A percentile compares a stretch with the other conserved stretches of the same genome.
These are phyloP conservation scores for Neonectria ditissima DNA, from an alignment of 2,329 filamentous ascomycete genomes.

Conservation along the genomic window DNA sequence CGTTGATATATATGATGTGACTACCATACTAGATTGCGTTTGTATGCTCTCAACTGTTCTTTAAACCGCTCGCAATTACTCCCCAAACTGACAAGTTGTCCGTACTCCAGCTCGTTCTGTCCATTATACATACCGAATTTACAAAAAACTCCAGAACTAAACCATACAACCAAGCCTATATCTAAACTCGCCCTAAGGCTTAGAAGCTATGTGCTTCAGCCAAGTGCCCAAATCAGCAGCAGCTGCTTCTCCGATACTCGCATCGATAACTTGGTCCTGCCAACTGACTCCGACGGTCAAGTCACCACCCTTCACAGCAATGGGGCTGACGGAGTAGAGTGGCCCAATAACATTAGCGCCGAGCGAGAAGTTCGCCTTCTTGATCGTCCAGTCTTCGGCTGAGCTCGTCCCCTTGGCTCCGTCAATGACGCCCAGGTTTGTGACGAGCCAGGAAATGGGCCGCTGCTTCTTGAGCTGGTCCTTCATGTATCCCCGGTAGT, in stretches of 20 bases:
- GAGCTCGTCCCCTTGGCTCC: constrained; percentile 2
- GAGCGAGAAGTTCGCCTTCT: constrained; percentile 29
- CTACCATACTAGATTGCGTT: not conserved
- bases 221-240: constrained; percentile 12
- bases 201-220: constrained; percentile 16
- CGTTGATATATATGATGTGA: not conserved
- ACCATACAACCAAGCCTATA: too few relatives aligned
- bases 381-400: constrained; percentile 31
- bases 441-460: constrained; percentile 31
- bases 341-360: constrained; percentile 22
- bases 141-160: too few relatives aligned
- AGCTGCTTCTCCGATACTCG: constrained; percentile 11
- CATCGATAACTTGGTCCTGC: constrained; percentile 27
- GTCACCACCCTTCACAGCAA: constrained; percentile 28
- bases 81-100: not conserved
- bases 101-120: not conserved
- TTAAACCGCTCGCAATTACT: not conserved
- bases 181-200: not conserved
- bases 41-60: not conserved
- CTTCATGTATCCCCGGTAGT: constrained; percentile 33
- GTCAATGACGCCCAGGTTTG: constrained; percentile 44
- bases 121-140: not conserved
- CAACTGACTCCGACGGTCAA: constrained; percentile 30
- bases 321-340: constrained; percentile 22
- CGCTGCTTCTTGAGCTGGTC: constrained; percentile 33